Evolutionary conservation across 164 flowering plant species (phyloP), one percentile per base, ranked within the genome.

Genomic region (Malania oleifera): DNA sequence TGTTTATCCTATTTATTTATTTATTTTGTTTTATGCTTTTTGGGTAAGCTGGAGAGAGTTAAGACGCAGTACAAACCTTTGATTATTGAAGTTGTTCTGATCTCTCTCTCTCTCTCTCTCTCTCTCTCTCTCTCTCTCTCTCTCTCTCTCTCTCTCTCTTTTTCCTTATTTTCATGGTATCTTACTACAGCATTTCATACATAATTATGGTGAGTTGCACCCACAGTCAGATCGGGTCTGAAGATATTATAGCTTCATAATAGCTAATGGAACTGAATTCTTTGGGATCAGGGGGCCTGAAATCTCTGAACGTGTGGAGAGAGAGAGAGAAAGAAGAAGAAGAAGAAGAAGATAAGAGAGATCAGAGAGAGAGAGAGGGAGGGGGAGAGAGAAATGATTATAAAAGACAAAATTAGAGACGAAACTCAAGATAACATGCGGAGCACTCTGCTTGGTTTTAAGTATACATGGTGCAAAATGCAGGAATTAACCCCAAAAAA

Each of bases 211-310:
- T 35, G 68, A 51, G 46, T 48, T 58, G 34, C 62, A 59, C 45
- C 54, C 1, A 4, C 46, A 62, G 49, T 56, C 73, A 70, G 73
- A 67, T 76, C 73, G 59, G 57, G 49, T 52, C 45, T 59, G 35
- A 49, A 48, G 54, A 3, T 52, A 56, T 37, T 62, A 23, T 51
- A 40, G 65, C 52, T 62, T 47, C 57, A 54, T 46, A 64, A 35
- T 38, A 37, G 50, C 15, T 54, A 56, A 58, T 67, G 60, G 53
- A 75, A 67, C 68, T 66, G 67, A 59, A 68, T 57, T 60, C 55
- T 59, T 43, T 34, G 24, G 54, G 54, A 55, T 61, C 24, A 5
- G 27, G 28, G 57, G 2, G 53, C 58, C 31, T 7, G 27, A n/a
- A n/a, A n/a, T n/a, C 2, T 38, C 41, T 38, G 2, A 38, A 37